Conservation (phyloP, 768 basidiomycete genomes). For the Macrolepiota albuminosa region DNA sequence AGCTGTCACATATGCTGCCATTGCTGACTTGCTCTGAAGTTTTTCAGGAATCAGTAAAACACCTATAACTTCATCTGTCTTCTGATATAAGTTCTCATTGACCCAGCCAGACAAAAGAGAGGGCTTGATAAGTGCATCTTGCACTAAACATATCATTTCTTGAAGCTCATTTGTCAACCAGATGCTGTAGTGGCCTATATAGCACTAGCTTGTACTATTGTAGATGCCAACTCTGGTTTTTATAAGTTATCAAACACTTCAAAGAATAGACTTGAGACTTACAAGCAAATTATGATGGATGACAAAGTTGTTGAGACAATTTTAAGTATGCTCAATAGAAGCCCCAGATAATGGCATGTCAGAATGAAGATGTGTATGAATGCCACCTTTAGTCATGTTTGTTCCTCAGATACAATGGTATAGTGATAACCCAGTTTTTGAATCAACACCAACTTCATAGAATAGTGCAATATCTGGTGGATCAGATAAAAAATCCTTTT, state of each 20-base stretch:
- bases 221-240: conserved; percentile 16
- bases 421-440: no score
- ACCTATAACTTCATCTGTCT: no score
- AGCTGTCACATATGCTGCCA: no score
- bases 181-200: conserved; percentile 16
- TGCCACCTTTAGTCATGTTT: no score
- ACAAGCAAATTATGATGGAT: no score
- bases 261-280: background rate
- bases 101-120: conserved; percentile 3
- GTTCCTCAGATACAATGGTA: no score
- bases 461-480: no score
- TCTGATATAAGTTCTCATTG: background rate
- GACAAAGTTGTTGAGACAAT: background rate
- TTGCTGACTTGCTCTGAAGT: no score
- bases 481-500: no score
- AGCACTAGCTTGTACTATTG: conserved; percentile 18
- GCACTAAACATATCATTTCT: background rate
- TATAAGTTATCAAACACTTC: background rate
- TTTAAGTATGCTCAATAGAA: background rate
- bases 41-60: no score
- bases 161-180: conserved; percentile 16
- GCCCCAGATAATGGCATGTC: background rate
- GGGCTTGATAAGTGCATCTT: background rate
- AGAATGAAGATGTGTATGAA: no score
- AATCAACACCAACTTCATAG: no score